These are phyloP conservation scores for Saturnispora quitensis DNA, from an alignment of 805 yeast species.

Conservation along the genomic window DNA sequence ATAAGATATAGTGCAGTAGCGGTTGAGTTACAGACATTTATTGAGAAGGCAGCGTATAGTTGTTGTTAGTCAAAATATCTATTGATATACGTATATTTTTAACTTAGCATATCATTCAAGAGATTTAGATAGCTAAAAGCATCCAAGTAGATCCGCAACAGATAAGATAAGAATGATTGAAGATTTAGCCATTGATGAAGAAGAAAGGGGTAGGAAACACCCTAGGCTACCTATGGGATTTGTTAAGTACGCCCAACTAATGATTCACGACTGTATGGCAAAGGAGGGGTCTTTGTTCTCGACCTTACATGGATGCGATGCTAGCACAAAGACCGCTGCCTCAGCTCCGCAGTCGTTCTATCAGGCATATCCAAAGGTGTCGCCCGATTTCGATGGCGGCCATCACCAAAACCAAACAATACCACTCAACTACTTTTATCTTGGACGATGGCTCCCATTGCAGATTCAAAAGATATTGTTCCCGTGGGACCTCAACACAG, in stretches of 20 bases:
- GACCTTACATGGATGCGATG: conserved; percentile 22
- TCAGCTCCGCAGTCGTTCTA: conserved; percentile 20
- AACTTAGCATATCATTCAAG: no score
- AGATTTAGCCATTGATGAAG: neutral
- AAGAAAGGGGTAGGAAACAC: neutral
- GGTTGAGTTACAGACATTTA: no score
- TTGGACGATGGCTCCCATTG: conserved; percentile 28
- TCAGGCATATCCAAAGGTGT: conserved; percentile 26
- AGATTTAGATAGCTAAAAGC: no score
- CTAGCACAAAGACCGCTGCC: conserved; percentile 20
- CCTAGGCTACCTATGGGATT: neutral
- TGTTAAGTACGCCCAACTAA: neutral
- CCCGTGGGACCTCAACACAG: conserved; percentile 18
- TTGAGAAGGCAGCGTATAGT: no score
- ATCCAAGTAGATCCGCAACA: no score
- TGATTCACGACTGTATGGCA: neutral
- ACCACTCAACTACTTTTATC: conserved; percentile 25
- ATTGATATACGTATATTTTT: no score
- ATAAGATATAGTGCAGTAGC: no score
- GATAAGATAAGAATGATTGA: neutral
- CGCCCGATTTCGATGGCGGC: conserved; percentile 25
- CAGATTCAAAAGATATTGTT: conserved; percentile 19
- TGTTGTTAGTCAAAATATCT: no score
- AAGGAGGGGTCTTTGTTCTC: conserved; percentile 24
- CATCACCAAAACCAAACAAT: conserved; percentile 24